A percentile compares a stretch with the other conserved stretches of the same genome.
phyloP scores from a whole-genome alignment of 306 rosid genomes.

The Prunus persica region DNA sequence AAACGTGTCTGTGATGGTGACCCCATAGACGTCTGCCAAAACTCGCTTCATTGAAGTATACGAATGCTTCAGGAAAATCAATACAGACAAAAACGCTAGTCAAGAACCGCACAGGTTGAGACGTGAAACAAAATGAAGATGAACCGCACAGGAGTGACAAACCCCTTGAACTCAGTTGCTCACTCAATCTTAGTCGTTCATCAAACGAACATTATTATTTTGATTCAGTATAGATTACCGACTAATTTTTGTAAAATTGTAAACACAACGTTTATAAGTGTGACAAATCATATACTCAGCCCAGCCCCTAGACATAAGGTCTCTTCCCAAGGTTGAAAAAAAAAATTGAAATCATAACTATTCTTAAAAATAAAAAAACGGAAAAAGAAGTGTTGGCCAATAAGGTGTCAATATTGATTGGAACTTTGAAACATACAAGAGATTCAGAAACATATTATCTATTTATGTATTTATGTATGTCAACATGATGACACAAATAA shows the following conservation, averaged over 20 bases:
- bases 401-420: not conserved
- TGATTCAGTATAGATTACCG: not conserved
- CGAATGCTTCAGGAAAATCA: slow-evolving; percentile 57
- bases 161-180: not conserved
- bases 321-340: not conserved
- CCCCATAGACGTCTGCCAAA: slow-evolving; percentile 68
- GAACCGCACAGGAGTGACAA: not conserved
- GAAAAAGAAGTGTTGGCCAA: not conserved
- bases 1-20: slow-evolving; percentile 59
- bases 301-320: not conserved
- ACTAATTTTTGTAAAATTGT: not conserved
- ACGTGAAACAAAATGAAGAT: slow-evolving; percentile 18
- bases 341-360: not conserved
- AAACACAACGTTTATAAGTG: not conserved
- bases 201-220: not conserved
- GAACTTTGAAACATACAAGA: not conserved
- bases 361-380: not conserved
- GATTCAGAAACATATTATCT: not conserved
- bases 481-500: not conserved
- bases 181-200: not conserved
- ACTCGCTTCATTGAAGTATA: slow-evolving; percentile 41
- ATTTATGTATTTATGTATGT: not conserved
- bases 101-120: slow-evolving; percentile 40
- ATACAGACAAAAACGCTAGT: slow-evolving; percentile 39
- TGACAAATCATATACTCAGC: not conserved